These are phyloP conservation scores for Austroboletus eburneus DNA, from an alignment of 768 basidiomycete species.

Conservation along the genomic window DNA sequence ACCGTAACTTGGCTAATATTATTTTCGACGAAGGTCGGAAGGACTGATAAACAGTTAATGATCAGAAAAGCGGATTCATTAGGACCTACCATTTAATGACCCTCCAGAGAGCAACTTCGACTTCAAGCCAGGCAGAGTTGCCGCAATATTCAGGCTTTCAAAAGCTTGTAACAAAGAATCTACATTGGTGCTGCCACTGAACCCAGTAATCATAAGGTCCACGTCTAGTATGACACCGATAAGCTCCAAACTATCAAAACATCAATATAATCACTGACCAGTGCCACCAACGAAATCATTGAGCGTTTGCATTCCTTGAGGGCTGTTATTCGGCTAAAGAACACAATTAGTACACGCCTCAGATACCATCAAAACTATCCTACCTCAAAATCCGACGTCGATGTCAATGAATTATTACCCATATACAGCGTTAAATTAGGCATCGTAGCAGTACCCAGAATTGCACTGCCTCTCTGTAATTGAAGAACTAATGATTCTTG, in stretches of 20 bases:
- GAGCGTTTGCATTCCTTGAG: conserved; percentile 58
- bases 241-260: not conserved
- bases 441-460: conserved; percentile 58
- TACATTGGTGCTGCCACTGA: conserved; percentile 54
- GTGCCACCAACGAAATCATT: conserved; percentile 63
- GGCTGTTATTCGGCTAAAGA: conserved; percentile 53
- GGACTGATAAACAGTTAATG: conserved; percentile 35
- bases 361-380: not conserved
- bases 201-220: conserved; percentile 53
- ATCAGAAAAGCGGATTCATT: not conserved
- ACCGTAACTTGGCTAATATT: conserved; percentile 67
- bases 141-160: conserved; percentile 50
- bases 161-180: conserved; percentile 59
- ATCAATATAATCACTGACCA: conserved; percentile 31
- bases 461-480: conserved; percentile 45
- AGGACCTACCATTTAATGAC: conserved; percentile 45
- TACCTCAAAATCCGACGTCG: conserved; percentile 51
- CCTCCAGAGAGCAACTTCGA: conserved; percentile 54
- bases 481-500: conserved; percentile 43
- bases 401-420: conserved; percentile 55
- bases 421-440: conserved; percentile 55
- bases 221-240: conserved; percentile 42
- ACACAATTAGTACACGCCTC: conserved; percentile 2
- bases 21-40: conserved; percentile 55
- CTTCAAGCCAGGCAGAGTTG: conserved; percentile 57